Conservation (phyloP, 1,284 basidiomycete genomes). For the Pseudozyma sp. region DNA sequence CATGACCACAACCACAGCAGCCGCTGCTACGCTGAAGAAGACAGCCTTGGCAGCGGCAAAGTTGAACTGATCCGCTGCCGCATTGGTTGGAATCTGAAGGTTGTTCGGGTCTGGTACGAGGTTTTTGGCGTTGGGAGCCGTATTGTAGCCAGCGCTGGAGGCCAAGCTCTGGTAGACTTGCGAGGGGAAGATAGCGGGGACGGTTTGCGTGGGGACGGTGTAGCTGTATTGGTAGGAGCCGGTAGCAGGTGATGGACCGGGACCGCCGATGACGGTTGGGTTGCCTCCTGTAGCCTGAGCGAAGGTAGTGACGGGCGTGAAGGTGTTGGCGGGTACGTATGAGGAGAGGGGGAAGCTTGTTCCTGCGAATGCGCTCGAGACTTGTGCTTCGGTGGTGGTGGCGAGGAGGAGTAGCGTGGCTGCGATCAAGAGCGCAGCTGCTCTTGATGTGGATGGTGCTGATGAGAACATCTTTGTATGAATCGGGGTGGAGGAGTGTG, state of each 20-base stretch:
- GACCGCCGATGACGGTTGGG: conserved; percentile 48
- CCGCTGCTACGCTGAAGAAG: conserved; percentile 24
- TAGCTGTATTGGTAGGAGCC: conserved; percentile 42
- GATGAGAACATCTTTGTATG: conserved; percentile 11
- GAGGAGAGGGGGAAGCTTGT: conserved; percentile 44
- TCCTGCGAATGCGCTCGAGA: conserved; percentile 33
- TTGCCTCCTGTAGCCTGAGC: conserved; percentile 31
- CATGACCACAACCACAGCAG: conserved; percentile 23
- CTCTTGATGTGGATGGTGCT: conserved; percentile 16
- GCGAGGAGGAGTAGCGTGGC: conserved; percentile 21
- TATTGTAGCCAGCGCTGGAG: conserved; percentile 14
- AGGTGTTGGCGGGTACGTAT: conserved; percentile 37
- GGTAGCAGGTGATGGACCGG: conserved; percentile 50
- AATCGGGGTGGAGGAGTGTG: too few relatives aligned
- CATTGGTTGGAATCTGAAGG: conserved; percentile 31
- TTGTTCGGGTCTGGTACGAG: conserved; percentile 34
- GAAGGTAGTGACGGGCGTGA: conserved; percentile 55
- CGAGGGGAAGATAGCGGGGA: conserved; percentile 26
- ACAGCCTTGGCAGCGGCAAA: conserved; percentile 30
- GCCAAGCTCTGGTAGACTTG: conserved; percentile 36
- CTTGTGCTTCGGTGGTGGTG: conserved; percentile 16
- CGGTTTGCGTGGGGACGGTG: conserved; percentile 40
- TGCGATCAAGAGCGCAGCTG: conserved; percentile 14
- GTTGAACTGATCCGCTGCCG: conserved; percentile 8
- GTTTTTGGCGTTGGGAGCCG: conserved; percentile 21